phyloP scores from a whole-genome alignment of 2,329 filamentous ascomycete species.

The Apiospora hydei region DNA sequence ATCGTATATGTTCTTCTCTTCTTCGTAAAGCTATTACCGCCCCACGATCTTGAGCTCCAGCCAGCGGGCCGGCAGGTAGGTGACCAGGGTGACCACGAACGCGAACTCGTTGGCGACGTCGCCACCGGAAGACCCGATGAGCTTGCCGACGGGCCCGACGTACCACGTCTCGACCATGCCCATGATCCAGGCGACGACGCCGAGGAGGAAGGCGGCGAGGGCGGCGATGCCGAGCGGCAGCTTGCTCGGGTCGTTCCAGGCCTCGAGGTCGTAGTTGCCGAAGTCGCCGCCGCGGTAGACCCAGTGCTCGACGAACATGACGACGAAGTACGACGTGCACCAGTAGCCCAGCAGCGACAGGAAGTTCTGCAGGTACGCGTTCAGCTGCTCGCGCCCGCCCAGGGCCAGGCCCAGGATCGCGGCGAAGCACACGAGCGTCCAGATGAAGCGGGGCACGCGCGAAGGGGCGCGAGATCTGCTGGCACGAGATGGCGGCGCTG shows the following conservation, averaged over 20 bases:
- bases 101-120: constrained; percentile 62
- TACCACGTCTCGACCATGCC: constrained; percentile 68
- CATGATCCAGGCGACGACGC: constrained; percentile 53
- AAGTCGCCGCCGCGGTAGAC: constrained; percentile 52
- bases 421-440: constrained; percentile 54
- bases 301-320: constrained; percentile 57
- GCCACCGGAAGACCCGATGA: constrained; percentile 53
- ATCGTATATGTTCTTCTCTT: not conserved
- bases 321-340: constrained; percentile 56
- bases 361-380: constrained; percentile 54
- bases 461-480: constrained; percentile 52
- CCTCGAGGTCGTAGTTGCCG: constrained; percentile 56
- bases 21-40: constrained; percentile 37
- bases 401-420: constrained; percentile 54
- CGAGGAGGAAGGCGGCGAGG: constrained; percentile 51
- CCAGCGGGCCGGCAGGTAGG: constrained; percentile 55
- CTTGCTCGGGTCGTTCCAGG: constrained; percentile 52
- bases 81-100: constrained; percentile 55
- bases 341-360: constrained; percentile 58
- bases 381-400: constrained; percentile 51
- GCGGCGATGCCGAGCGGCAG: constrained; percentile 54
- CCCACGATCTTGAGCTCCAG: constrained; percentile 56
- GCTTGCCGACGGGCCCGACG: constrained; percentile 51
- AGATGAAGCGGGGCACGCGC: constrained; percentile 55
- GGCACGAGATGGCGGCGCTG: constrained; percentile 46